These are phyloP conservation scores for Trichoderma asperellum DNA, from an alignment of 2,329 filamentous ascomycete genomes.

Conservation along the genomic window DNA sequence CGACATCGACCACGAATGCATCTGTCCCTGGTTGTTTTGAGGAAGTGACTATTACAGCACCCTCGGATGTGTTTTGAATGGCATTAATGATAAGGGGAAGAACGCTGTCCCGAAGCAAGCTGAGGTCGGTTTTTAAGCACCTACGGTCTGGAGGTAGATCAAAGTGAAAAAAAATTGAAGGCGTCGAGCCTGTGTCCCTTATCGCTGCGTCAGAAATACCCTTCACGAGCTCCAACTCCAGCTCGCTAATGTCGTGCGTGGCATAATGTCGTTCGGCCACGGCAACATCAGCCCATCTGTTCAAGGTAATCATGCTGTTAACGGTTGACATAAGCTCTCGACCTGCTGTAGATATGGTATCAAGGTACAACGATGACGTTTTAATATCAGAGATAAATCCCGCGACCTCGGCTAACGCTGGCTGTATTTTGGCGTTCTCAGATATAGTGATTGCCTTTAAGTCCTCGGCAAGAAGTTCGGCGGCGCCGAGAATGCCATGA, in stretches of 20 bases:
- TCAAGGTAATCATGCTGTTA: slow-evolving; percentile 15
- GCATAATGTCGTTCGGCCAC: background rate
- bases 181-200: background rate
- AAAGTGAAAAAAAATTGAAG: background rate
- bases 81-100: background rate
- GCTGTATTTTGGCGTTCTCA: background rate
- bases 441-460: background rate
- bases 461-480: background rate
- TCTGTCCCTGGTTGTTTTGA: background rate
- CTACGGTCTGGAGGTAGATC: background rate
- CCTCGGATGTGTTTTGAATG: background rate
- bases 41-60: background rate
- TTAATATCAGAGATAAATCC: background rate
- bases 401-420: background rate
- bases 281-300: background rate
- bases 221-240: background rate
- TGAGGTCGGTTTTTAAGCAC: background rate
- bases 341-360: background rate
- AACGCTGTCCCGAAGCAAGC: background rate
- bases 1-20: background rate
- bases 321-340: slow-evolving; percentile 14
- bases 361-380: background rate
- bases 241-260: background rate
- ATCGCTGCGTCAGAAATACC: background rate
- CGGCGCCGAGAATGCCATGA: slow-evolving; percentile 1